phyloP scores from a whole-genome alignment of 2,329 filamentous ascomycete genomes.

The Aspergillus aculeatus region DNA sequence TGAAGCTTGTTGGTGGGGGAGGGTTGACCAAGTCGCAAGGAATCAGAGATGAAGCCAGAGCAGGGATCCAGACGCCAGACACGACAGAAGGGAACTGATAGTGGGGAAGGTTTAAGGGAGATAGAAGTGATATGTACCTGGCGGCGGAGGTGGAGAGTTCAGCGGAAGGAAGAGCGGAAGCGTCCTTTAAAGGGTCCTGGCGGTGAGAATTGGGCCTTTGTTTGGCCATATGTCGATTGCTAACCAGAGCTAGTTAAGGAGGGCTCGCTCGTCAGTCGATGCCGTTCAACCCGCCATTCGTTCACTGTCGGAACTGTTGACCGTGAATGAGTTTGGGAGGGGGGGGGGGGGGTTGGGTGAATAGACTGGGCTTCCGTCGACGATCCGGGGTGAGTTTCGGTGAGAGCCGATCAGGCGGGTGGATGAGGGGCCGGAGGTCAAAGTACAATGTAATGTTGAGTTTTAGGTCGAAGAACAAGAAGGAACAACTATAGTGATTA shows the following conservation, averaged over 20 bases:
- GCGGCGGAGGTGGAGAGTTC: constrained; percentile 30
- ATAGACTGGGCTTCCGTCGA: constrained; percentile 13
- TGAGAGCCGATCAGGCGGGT: constrained; percentile 10
- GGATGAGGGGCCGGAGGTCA: no score
- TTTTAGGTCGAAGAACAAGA: background rate
- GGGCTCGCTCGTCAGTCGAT: constrained; percentile 32
- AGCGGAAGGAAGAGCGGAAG: constrained; percentile 34
- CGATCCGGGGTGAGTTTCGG: constrained; percentile 11
- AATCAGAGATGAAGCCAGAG: background rate
- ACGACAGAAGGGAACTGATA: constrained; percentile 2
- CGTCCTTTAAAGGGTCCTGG: constrained; percentile 45
- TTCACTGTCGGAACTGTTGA: constrained; percentile 18
- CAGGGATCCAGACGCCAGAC: background rate
- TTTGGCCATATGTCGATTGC: constrained; percentile 48
- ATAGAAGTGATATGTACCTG: constrained; percentile 37
- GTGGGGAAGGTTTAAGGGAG: constrained; percentile 15
- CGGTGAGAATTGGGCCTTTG: constrained; percentile 45
- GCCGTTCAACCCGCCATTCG: constrained; percentile 47
- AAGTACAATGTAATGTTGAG: no score
- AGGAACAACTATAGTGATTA: constrained; percentile 6
- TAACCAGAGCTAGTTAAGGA: constrained; percentile 31
- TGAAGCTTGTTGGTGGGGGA: background rate
- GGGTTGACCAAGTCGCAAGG: background rate
- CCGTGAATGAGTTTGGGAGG: constrained; percentile 9
- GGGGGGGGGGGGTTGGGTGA: constrained; percentile 11